Base-by-base conservation (phyloP, 352 stramenopile species). In the Pythium monospermum region DNA sequence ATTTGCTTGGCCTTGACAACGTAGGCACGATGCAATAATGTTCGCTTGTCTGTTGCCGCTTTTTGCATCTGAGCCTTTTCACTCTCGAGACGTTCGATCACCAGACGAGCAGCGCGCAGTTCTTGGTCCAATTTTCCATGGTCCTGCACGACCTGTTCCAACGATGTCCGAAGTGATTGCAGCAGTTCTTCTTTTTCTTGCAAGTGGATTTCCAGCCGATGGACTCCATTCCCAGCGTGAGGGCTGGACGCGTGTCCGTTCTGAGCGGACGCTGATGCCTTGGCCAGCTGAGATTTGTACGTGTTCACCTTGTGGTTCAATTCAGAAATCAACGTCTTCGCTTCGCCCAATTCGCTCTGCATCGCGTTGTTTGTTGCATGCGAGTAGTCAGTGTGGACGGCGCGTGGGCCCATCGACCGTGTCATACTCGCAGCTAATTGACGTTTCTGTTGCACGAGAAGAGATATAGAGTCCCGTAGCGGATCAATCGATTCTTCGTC, bases 1-100 rank as follows among this genome's bases (percentile, higher is more conserved):
- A 87, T 53, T 19, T 87, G 69, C 15, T 68, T 73, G 1, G 75
- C 38, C 44, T 85, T 87, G n/a, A 85, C 68, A 1, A 66, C 45
- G 15, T 79, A 62, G 12, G 72, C 69, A 5, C 61, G 68, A 44
- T 73, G 64, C 13, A 85, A 61, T 25, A 72, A 42, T 28, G 57
- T 62, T 16, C 67, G 59, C 52, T 63, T 83, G 43, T 74, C 66
- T 0, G 50, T 49, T 8, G 73, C 47, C n/a, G 61, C 53, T 53
- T 87, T 71, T 40, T 87, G 57, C 49, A 85, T 68, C 23, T 68
- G 66, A 12, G 19, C 49, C 16, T 61, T 71, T 21, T 80, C 65
- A 1, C 40, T 27, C 37, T 67, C 57, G 1, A 79, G 41, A 7
- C 63, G 49, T 16, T 77, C 67, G 16, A 76, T 59, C 2, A 46